phyloP scores from a whole-genome alignment of 2,329 filamentous ascomycete genomes.

The Ceratocystis harringtonii region DNA sequence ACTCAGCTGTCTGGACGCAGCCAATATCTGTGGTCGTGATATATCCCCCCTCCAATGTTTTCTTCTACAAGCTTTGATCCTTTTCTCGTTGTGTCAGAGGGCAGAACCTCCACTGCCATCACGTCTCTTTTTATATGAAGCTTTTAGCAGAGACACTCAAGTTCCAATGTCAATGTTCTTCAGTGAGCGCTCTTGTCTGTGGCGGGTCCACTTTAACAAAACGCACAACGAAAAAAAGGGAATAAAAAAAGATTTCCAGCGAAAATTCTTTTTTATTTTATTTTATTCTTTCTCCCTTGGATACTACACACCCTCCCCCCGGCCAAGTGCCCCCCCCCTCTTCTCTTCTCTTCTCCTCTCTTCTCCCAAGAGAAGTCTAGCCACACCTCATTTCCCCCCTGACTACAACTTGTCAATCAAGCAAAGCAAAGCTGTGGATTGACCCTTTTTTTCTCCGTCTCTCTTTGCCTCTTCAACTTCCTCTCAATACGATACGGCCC shows the following conservation, averaged over 20 bases:
- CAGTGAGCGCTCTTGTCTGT: too few species aligned
- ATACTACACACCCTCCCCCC: too few species aligned
- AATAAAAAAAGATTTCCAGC: neutral
- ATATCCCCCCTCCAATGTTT: neutral
- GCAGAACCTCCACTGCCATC: too few species aligned
- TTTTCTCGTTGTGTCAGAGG: too few species aligned
- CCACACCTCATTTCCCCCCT: conserved; percentile 11
- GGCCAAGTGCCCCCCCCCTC: neutral
- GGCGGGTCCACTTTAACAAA: neutral
- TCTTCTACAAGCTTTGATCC: too few species aligned
- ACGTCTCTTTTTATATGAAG: too few species aligned
- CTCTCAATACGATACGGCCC: too few species aligned
- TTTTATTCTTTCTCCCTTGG: neutral
- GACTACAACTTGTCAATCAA: conserved; percentile 9
- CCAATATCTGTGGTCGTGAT: neutral
- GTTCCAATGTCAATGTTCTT: too few species aligned
- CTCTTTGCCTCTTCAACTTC: neutral
- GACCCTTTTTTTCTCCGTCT: neutral
- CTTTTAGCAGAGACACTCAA: too few species aligned
- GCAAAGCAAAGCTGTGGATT: neutral
- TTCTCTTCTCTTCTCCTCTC: neutral
- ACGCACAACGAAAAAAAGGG: neutral
- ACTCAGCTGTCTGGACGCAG: too few species aligned
- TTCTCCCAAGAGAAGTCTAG: conserved; percentile 2
- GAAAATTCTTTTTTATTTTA: conserved; percentile 5